Evolutionary conservation across 2,329 filamentous ascomycete genomes (phyloP), one percentile per base, ranked within the genome.

Genomic region (Rhynchosporium secalis): DNA sequence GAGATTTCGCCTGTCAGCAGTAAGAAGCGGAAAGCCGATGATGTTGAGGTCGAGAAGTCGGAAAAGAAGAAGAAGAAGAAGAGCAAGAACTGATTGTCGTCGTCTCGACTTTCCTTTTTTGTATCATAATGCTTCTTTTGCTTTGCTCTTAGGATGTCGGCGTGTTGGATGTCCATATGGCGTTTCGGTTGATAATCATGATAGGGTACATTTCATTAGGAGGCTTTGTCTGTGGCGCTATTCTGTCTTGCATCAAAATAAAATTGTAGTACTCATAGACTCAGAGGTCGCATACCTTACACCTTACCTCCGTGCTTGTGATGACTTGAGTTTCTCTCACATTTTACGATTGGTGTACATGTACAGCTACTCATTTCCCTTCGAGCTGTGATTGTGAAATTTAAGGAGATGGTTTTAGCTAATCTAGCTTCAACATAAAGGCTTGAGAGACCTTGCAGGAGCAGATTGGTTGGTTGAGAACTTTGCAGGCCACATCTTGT

Each of bases 11-110:
- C 63, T 28, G 58, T 54, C 40, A 82, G 82, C 71, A 83, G 82
- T 76, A 91, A 91, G 84, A 91, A 91, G 83, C 84, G 87, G 75
- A 90, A 90, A 79, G 81, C 78, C 58, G 75, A 76, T 61, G 80
- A 81, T 31, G 56, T 29, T 20, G 78, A 82, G 64, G 85, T 86
- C 55, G 89, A 85, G 64, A 86, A 86, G 68, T 74, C 76, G 20
- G 81, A 79, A 67, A 79, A 83, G 75, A 83, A 84, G 76, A 82
- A 83, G 75, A 84, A 89, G 77, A 83, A 89, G 70, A 75, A 74
- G 69, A 72, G 66, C 65, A 74, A 73, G 68, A 66, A 69, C 59
- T 73, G 69, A 72, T 62, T 26, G 58, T 61, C 46, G 12, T 55
- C 56, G 12, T 55, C 56, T 41, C 26, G 60, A 60, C 58, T 62